Base-by-base conservation (phyloP, 78 protist genomes). In the Dictyostelium purpureum region DNA sequence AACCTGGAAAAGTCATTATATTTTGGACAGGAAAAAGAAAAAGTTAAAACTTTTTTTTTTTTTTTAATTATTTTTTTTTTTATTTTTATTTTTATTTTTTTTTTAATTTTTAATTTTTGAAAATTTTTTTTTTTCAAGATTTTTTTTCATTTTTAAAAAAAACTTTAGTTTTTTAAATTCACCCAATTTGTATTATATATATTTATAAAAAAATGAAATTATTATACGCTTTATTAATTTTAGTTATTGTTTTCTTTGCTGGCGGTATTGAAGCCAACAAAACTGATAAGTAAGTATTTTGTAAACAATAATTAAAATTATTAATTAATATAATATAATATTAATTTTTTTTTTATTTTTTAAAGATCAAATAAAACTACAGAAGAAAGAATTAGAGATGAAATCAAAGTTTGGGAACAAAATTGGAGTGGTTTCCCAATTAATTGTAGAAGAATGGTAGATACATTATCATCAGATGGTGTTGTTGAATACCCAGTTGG, bases 371-470 rank as follows among this genome's bases (percentile, higher is more conserved):
- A 14, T 16, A 63, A 63, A 63, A 63, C 71, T 28, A 76, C 73
- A 59, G 92, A 85, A 45, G 83, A 85, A 31, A 85, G 82, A 61
- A 65, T 85, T 85, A 56, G 80, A 73, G 31, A 61, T 19, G 92
- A 75, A 47, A 33, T 85, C 28, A 61, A 73, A 45, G n/a, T 45
- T 28, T 85, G 80, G 80, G 92, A 85, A 66, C 52, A 73, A 11
- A 85, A 85, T 73, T 85, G 92, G 92, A 85, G 92, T 73, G 92
- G 92, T 4, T 85, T 85, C 75, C 92, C 92, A 85, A 85, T 85
- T 69, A 85, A 85, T 45, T 85, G 92, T 73, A 85, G 92, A 85
- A 77, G 66, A 33, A 59, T 85, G 82, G 92, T 85, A 54, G 92
- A 85, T 45, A 85, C 92, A 31, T 45, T 85, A 18, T 40, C 92